phyloP scores from a whole-genome alignment of 305 asterid genomes.

The Fraxinus sp. region DNA sequence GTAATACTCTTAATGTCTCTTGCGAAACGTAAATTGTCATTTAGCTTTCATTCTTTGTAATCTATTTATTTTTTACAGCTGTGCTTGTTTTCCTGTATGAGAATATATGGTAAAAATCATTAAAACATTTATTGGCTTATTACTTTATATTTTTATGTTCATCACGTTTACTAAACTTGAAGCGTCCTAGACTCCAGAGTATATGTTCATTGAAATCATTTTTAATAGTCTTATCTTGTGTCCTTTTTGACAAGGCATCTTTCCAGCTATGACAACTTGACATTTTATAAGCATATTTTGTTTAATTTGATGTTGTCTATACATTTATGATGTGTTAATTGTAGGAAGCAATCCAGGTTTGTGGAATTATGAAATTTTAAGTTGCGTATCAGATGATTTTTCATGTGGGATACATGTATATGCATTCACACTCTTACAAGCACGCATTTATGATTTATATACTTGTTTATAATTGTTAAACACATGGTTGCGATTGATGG shows the following conservation, averaged over 20 bases:
- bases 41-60: neutral
- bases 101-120: neutral
- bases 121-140: slow-evolving; percentile 1
- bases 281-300: neutral
- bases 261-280: neutral
- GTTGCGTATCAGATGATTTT: neutral
- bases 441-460: neutral
- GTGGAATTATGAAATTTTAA: neutral
- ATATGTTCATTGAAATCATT: neutral
- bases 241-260: neutral
- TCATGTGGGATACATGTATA: neutral
- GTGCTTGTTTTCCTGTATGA: neutral
- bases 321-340: neutral
- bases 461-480: neutral
- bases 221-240: neutral
- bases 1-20: neutral
- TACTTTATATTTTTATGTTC: neutral
- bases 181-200: neutral
- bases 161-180: neutral
- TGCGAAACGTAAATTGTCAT: neutral
- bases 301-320: neutral
- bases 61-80: neutral
- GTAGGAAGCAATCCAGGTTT: neutral
- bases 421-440: neutral
- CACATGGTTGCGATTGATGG: neutral